Percentiles rank a stretch among this genome's conserved stretches.
Evolutionary conservation across 805 yeast species (phyloP).

Genomic region (Wickerhamiella australiensis): DNA sequence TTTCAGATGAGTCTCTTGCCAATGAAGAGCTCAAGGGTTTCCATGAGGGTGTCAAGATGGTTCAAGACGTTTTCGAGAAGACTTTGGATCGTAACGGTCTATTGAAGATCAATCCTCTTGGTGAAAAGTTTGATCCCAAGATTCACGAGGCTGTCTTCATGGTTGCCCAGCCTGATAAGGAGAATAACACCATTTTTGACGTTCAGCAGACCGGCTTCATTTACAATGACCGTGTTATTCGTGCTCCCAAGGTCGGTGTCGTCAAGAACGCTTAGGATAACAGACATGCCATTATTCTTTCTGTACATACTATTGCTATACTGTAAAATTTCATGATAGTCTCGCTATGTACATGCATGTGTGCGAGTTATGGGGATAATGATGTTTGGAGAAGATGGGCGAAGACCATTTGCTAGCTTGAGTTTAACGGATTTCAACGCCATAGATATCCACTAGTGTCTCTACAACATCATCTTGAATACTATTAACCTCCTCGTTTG

Average conservation of each 20-base stretch:
- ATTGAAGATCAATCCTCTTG: slow-evolving; percentile 67
- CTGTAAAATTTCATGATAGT: neutral
- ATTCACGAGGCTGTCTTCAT: slow-evolving; percentile 88
- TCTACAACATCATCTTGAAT: slow-evolving; percentile 55
- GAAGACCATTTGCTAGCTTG: too few relatives aligned
- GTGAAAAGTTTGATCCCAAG: slow-evolving; percentile 81
- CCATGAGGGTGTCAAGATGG: slow-evolving; percentile 84
- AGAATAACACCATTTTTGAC: slow-evolving; percentile 83
- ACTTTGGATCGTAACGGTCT: slow-evolving; percentile 74
- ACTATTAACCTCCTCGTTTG: slow-evolving; percentile 70
- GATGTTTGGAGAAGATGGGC: too few relatives aligned
- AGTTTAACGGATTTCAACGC: slow-evolving; percentile 43
- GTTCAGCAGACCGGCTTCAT: slow-evolving; percentile 87
- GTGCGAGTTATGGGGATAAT: too few relatives aligned
- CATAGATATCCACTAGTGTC: slow-evolving; percentile 40
- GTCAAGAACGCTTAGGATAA: slow-evolving; percentile 42
- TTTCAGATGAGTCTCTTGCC: slow-evolving; percentile 30
- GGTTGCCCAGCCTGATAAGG: slow-evolving; percentile 72
- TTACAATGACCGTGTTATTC: slow-evolving; percentile 72
- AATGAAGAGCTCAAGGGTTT: slow-evolving; percentile 59
- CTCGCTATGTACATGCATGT: slow-evolving; percentile 5
- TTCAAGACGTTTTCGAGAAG: slow-evolving; percentile 72
- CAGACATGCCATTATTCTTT: slow-evolving; percentile 20
- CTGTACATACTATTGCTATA: slow-evolving; percentile 7
- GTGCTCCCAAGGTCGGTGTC: slow-evolving; percentile 94